phyloP scores from a whole-genome alignment of 2,329 filamentous ascomycete species.

The Ascochyta koolunga region DNA sequence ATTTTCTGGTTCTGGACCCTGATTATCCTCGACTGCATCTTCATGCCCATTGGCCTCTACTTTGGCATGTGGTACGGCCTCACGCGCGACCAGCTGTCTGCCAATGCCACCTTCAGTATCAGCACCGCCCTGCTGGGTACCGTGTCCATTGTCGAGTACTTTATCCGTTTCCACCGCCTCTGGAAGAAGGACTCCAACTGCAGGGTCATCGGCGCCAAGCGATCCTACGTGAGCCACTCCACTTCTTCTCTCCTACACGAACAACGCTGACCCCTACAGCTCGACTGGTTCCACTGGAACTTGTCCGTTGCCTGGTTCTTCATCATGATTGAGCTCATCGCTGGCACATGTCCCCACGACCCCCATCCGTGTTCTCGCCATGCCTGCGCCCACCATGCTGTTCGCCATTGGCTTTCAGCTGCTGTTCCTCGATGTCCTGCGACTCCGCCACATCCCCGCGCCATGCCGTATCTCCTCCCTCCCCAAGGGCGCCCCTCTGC shows the following conservation, averaged over 20 bases:
- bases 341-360: slow-evolving; percentile 55
- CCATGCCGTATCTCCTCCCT: slow-evolving; percentile 61
- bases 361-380: slow-evolving; percentile 61
- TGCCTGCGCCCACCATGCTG: slow-evolving; percentile 59
- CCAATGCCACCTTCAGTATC: slow-evolving; percentile 60
- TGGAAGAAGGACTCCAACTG: slow-evolving; percentile 60
- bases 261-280: slow-evolving; percentile 33
- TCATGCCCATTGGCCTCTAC: slow-evolving; percentile 65
- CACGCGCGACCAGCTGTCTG: slow-evolving; percentile 51
- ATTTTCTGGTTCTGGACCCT: slow-evolving; percentile 66
- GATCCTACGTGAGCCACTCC: slow-evolving; percentile 45
- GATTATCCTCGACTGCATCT: slow-evolving; percentile 64
- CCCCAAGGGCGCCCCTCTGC: slow-evolving; percentile 57
- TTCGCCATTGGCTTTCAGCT: slow-evolving; percentile 60
- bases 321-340: slow-evolving; percentile 63
- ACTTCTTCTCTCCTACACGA: too few species aligned
- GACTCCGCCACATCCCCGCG: slow-evolving; percentile 52
- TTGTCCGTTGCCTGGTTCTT: slow-evolving; percentile 61
- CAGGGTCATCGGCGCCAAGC: slow-evolving; percentile 56
- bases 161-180: slow-evolving; percentile 56
- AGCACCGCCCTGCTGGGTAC: slow-evolving; percentile 60
- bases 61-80: slow-evolving; percentile 66
- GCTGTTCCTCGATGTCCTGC: slow-evolving; percentile 57
- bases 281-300: slow-evolving; percentile 66
- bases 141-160: slow-evolving; percentile 61